Percentiles rank a stretch among this genome's conserved stretches.
Evolutionary conservation across 2,329 filamentous ascomycete genomes (phyloP).

Genomic region (Cryphonectria parasitica): DNA sequence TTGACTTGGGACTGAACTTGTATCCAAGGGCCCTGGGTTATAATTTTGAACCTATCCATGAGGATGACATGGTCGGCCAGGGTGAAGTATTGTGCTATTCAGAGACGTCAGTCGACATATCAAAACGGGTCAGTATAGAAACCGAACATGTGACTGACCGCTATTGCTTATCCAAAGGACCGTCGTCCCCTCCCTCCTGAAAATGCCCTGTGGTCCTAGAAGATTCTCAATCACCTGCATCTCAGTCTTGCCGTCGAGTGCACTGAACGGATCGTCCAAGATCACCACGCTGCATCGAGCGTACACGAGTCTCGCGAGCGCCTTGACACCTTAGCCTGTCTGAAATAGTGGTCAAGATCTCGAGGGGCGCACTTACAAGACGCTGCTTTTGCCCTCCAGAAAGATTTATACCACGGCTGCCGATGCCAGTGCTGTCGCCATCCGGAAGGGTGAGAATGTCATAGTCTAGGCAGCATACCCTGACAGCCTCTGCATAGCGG

Average conservation of each 20-base stretch:
- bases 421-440: slow-evolving; percentile 32
- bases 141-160: slow-evolving; percentile 26
- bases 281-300: slow-evolving; percentile 37
- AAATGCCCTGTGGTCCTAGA: slow-evolving; percentile 37
- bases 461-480: slow-evolving; percentile 33
- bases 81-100: slow-evolving; percentile 41
- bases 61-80: slow-evolving; percentile 48
- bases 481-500: slow-evolving; percentile 40
- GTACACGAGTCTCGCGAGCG: slow-evolving; percentile 43
- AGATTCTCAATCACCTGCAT: slow-evolving; percentile 37
- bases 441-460: slow-evolving; percentile 35
- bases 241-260: slow-evolving; percentile 42
- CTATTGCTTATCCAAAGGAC: slow-evolving; percentile 41
- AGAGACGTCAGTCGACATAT: not conserved
- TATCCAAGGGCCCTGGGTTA: slow-evolving; percentile 45
- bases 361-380: slow-evolving; percentile 17
- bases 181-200: slow-evolving; percentile 36
- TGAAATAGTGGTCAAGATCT: not conserved
- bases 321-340: slow-evolving; percentile 32
- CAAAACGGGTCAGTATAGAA: slow-evolving; percentile 20
- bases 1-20: slow-evolving; percentile 35
- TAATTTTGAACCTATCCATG: slow-evolving; percentile 41
- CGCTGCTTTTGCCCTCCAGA: slow-evolving; percentile 34
- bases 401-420: slow-evolving; percentile 34
- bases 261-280: slow-evolving; percentile 44